phyloP scores from a whole-genome alignment of 2,329 filamentous ascomycete genomes.

The Drechslera avenae region DNA sequence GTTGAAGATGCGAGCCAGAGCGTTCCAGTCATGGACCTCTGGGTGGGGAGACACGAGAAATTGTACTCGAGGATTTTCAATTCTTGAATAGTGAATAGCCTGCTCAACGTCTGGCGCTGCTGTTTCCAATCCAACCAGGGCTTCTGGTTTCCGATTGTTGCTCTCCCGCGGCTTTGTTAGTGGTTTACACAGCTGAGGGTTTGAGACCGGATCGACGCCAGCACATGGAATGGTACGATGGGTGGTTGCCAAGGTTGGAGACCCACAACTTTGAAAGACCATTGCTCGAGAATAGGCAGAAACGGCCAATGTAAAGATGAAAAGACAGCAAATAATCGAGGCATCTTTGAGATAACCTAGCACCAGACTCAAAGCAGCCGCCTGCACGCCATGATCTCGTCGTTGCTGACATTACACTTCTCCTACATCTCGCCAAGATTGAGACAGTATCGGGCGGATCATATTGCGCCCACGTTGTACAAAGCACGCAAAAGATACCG shows the following conservation, averaged over 20 bases:
- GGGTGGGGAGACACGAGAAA: slow-evolving; percentile 81
- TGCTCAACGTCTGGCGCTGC: too few species aligned
- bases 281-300: not conserved
- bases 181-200: not conserved
- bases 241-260: not conserved
- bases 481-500: too few species aligned
- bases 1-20: slow-evolving; percentile 74
- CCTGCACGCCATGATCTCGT: too few species aligned
- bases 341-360: not conserved
- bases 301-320: not conserved
- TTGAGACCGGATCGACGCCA: not conserved
- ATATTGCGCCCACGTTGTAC: too few species aligned
- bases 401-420: too few species aligned
- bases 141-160: too few species aligned
- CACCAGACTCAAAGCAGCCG: not conserved
- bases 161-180: not conserved
- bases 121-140: too few species aligned
- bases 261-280: not conserved
- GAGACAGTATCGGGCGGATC: too few species aligned
- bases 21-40: slow-evolving; percentile 79
- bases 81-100: slow-evolving; percentile 59
- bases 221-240: too few species aligned
- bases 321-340: not conserved
- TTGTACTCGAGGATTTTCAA: slow-evolving; percentile 88
- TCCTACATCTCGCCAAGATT: too few species aligned